A percentile compares a stretch with the other conserved stretches of the same genome.
Evolutionary conservation across 1,139 yeast species (phyloP).

Genomic region (Taphrina wiesneri): DNA sequence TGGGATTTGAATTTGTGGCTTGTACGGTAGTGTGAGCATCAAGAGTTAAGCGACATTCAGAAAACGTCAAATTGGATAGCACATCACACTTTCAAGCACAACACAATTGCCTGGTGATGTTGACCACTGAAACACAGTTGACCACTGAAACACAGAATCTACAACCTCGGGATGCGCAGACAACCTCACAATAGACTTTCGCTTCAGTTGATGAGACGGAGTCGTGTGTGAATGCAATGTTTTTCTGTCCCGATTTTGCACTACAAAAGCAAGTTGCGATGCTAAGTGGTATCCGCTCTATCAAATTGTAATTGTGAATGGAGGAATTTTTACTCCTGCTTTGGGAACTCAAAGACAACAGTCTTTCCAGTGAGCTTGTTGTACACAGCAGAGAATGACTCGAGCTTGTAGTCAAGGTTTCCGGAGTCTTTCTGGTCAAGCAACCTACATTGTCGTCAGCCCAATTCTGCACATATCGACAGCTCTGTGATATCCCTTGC

Average conservation of each 20-base stretch:
- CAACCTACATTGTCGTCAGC: constrained; percentile 47
- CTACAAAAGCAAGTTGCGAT: not conserved
- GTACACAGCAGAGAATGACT: constrained; percentile 99
- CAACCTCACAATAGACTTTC: no score
- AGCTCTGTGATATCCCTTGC: constrained; percentile 28
- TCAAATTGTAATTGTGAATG: not conserved
- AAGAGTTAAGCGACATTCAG: no score
- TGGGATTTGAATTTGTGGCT: no score
- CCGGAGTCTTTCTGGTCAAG: constrained; percentile 98
- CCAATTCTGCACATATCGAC: constrained; percentile 31
- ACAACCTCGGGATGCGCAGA: no score
- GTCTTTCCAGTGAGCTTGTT: constrained; percentile 98
- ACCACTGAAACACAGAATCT: no score
- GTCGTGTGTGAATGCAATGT: not conserved
- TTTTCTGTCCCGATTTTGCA: not conserved
- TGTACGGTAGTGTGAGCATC: no score
- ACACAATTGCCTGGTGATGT: no score
- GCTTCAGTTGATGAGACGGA: no score
- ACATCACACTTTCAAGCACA: no score
- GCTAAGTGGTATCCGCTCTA: not conserved
- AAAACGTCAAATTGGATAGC: no score
- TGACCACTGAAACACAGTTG: no score
- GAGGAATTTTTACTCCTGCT: constrained; percentile 21
- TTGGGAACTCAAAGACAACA: constrained; percentile 57
- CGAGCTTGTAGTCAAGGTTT: constrained; percentile 97